phyloP scores from a whole-genome alignment of 1,139 yeast species.

The Protomyces inouyei region DNA sequence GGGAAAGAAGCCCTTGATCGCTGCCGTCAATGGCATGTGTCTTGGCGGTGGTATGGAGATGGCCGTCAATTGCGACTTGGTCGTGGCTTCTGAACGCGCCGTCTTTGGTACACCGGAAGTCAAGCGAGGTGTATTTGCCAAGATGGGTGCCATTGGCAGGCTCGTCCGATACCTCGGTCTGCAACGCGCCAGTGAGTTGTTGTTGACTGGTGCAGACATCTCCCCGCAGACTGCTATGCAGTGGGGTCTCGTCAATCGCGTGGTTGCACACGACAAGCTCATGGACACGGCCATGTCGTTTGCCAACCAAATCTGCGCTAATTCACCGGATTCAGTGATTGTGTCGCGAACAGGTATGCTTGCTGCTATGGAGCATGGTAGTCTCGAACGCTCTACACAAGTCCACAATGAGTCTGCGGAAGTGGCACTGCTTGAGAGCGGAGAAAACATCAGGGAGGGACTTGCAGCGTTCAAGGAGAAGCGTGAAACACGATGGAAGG shows the following conservation, averaged over 20 bases:
- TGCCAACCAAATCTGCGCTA: slow-evolving; percentile 35
- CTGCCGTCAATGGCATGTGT: slow-evolving; percentile 38
- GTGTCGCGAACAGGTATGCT: slow-evolving; percentile 37
- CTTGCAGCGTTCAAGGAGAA: slow-evolving; percentile 36
- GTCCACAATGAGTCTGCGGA: slow-evolving; percentile 32
- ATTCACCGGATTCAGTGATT: slow-evolving; percentile 38
- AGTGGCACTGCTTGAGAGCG: slow-evolving; percentile 30
- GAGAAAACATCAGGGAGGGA: slow-evolving; percentile 34
- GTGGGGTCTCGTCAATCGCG: slow-evolving; percentile 38
- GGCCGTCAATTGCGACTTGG: slow-evolving; percentile 38
- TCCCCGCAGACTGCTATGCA: slow-evolving; percentile 35
- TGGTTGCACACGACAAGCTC: slow-evolving; percentile 35
- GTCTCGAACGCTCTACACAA: slow-evolving; percentile 34
- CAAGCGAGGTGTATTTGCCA: slow-evolving; percentile 38
- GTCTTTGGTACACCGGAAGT: slow-evolving; percentile 38
- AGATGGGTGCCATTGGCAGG: slow-evolving; percentile 40
- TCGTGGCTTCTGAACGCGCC: slow-evolving; percentile 37
- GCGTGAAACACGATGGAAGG: slow-evolving; percentile 36
- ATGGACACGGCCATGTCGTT: slow-evolving; percentile 36
- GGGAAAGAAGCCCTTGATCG: slow-evolving; percentile 38
- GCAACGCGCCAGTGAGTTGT: slow-evolving; percentile 38
- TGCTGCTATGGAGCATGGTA: slow-evolving; percentile 35
- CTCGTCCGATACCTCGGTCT: slow-evolving; percentile 33
- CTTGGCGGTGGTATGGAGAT: slow-evolving; percentile 41
- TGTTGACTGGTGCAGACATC: slow-evolving; percentile 38